phyloP scores from a whole-genome alignment of 257 asterid genomes.

The Ocimum tenuiflorum region DNA sequence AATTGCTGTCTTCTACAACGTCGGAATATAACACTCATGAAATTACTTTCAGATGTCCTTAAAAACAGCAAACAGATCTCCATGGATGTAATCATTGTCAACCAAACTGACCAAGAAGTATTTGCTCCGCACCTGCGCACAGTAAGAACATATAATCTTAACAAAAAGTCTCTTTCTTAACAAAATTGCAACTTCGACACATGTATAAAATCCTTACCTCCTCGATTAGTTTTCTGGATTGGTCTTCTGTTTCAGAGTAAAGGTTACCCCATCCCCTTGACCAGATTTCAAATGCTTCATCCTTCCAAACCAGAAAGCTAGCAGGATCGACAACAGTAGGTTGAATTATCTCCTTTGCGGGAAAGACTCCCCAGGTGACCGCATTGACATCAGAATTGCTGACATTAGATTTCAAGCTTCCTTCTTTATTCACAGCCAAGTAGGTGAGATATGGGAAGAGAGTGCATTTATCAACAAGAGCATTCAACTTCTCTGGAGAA shows the following conservation, averaged over 20 bases:
- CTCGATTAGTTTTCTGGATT: conserved; percentile 61
- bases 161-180: not conserved
- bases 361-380: conserved; percentile 95
- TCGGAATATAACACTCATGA: not conserved
- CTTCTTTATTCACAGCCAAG: conserved; percentile 78
- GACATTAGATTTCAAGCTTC: conserved; percentile 58
- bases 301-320: conserved; percentile 92
- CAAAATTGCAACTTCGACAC: not conserved
- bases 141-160: not conserved
- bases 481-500: conserved; percentile 49
- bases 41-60: conserved; percentile 43
- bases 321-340: conserved; percentile 87
- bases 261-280: conserved; percentile 82
- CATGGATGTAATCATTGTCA: conserved; percentile 70
- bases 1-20: not conserved
- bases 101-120: conserved; percentile 92
- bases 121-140: conserved; percentile 56
- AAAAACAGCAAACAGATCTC: conserved; percentile 73
- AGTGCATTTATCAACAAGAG: conserved; percentile 56
- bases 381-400: conserved; percentile 58
- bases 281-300: conserved; percentile 92
- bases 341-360: conserved; percentile 83
- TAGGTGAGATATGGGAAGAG: conserved; percentile 57
- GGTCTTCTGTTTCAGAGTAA: conserved; percentile 60
- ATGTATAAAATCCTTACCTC: conserved; percentile 45